These are phyloP conservation scores for Aspergillus sclerotiicarbonarius DNA, from an alignment of 495 filamentous ascomycete species.

Conservation along the genomic window DNA sequence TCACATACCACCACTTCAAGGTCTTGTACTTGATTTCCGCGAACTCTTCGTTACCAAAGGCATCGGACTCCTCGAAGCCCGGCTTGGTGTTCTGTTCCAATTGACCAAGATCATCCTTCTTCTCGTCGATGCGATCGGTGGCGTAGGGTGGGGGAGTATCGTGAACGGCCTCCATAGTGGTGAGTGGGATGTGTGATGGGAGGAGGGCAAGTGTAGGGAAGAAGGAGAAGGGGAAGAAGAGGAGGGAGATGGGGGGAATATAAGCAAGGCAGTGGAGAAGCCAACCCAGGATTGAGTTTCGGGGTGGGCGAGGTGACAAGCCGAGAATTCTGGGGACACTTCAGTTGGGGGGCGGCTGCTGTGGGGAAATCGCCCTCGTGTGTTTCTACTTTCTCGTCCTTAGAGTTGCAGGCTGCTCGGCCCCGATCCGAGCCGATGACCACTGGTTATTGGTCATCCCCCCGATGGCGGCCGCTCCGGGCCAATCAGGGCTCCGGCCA, in stretches of 20 bases:
- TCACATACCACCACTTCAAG: conserved; percentile 43
- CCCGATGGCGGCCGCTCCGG: background rate
- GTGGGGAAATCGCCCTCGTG: background rate
- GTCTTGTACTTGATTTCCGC: conserved; percentile 46
- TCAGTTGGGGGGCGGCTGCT: background rate
- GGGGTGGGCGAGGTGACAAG: background rate
- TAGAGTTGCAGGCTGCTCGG: background rate
- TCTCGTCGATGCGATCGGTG: conserved; percentile 1
- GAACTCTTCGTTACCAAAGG: conserved; percentile 44
- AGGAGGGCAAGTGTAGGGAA: background rate
- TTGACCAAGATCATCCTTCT: background rate
- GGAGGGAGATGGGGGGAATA: background rate
- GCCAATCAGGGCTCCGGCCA: background rate
- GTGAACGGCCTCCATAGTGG: conserved; percentile 1
- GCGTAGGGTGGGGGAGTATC: conserved; percentile 1
- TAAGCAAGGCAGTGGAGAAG: background rate
- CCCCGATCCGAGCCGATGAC: background rate
- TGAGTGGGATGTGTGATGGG: background rate
- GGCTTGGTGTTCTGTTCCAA: background rate
- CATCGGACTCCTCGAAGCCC: conserved; percentile 18
- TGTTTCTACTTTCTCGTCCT: background rate
- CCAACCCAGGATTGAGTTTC: background rate
- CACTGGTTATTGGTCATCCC: background rate
- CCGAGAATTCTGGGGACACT: background rate
- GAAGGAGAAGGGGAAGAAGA: background rate